Conservation (phyloP, 1,139 yeast genomes). For the Suzukiozyma palmioleophila region DNA sequence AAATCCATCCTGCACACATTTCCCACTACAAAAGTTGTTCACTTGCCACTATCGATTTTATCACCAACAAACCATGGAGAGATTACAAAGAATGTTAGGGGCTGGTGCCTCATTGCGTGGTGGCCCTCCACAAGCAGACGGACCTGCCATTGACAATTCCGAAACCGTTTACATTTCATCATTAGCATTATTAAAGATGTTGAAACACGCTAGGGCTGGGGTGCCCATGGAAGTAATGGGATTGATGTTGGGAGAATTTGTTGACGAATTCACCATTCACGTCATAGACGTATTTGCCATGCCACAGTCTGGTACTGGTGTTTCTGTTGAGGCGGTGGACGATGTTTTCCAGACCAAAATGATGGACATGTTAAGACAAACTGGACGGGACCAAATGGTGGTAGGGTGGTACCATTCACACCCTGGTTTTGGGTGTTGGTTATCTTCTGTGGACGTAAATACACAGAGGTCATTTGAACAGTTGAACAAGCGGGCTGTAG, state of each 20-base stretch:
- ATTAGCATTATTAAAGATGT: slow-evolving; percentile 90
- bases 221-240: slow-evolving; percentile 99
- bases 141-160: slow-evolving; percentile 87
- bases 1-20: neutral
- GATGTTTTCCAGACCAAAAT: slow-evolving; percentile 97
- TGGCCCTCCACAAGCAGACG: slow-evolving; percentile 53
- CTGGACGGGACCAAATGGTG: slow-evolving; percentile 98
- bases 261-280: slow-evolving; percentile 95
- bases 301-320: slow-evolving; percentile 99
- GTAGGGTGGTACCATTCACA: slow-evolving; percentile 99
- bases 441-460: slow-evolving; percentile 93
- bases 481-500: slow-evolving; percentile 90
- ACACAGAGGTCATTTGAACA: slow-evolving; percentile 98
- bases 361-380: slow-evolving; percentile 99
- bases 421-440: slow-evolving; percentile 99
- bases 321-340: slow-evolving; percentile 98
- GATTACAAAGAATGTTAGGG: slow-evolving; percentile 69
- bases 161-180: slow-evolving; percentile 97
- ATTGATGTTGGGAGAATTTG: slow-evolving; percentile 96
- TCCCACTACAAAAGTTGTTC: neutral
- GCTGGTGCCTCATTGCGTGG: slow-evolving; percentile 58
- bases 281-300: slow-evolving; percentile 98
- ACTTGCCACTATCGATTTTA: slow-evolving; percentile 9
- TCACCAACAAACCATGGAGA: slow-evolving; percentile 46
- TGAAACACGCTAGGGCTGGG: slow-evolving; percentile 98